Evolutionary conservation across 1,284 basidiomycete species (phyloP).

Genomic region (Meripilus lineatus): DNA sequence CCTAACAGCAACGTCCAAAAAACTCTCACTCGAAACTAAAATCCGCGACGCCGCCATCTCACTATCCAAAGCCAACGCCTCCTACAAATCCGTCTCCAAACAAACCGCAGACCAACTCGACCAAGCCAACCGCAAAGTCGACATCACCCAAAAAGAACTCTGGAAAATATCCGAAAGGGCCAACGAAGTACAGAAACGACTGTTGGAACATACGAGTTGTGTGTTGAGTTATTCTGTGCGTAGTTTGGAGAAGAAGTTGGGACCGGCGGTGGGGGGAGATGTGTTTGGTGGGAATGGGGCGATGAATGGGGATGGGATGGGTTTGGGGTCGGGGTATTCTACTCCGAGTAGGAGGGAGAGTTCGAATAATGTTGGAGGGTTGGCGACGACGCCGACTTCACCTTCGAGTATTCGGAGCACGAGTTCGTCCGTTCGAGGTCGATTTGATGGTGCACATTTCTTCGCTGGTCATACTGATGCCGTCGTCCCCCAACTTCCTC

Average conservation of each 20-base stretch:
- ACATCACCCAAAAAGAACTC: conserved; percentile 62
- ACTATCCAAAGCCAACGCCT: conserved; percentile 60
- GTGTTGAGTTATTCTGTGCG: conserved; percentile 70
- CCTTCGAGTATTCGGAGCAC: conserved; percentile 38
- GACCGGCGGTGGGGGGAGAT: conserved; percentile 16
- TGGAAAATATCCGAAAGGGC: conserved; percentile 59
- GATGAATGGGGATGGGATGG: conserved; percentile 25
- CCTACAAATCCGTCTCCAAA: conserved; percentile 55
- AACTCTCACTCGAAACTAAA: conserved; percentile 70
- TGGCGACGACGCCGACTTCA: conserved; percentile 48
- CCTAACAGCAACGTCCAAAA: conserved; percentile 58
- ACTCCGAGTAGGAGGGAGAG: conserved; percentile 48
- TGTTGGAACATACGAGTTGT: conserved; percentile 74
- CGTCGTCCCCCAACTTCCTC: conserved; percentile 38
- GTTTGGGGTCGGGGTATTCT: conserved; percentile 46
- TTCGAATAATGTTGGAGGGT: conserved; percentile 28
- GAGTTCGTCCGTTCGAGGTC: conserved; percentile 33
- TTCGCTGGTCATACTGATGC: conserved; percentile 74
- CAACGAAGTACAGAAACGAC: conserved; percentile 51
- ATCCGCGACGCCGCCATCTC: conserved; percentile 76
- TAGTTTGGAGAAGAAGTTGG: conserved; percentile 58
- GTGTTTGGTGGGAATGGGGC: too few relatives aligned
- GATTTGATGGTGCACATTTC: conserved; percentile 77
- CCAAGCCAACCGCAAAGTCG: conserved; percentile 61
- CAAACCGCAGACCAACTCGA: conserved; percentile 70